phyloP scores from a whole-genome alignment of 1,284 basidiomycete species.

The Singerocomus inundabilis region DNA sequence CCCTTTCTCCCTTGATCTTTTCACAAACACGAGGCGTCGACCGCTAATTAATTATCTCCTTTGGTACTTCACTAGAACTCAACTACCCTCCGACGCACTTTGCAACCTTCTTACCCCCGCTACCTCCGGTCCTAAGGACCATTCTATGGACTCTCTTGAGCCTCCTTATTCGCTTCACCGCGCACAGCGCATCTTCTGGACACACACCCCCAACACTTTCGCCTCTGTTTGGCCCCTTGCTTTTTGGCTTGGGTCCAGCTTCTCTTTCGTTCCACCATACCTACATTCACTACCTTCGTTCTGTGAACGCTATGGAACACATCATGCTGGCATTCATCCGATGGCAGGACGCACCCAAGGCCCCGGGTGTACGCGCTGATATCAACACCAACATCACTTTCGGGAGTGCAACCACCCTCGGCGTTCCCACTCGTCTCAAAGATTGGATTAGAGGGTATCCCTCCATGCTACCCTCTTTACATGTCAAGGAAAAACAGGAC shows the following conservation, averaged over 20 bases:
- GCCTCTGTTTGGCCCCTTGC: slow-evolving; percentile 82
- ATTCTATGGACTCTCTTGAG: slow-evolving; percentile 69
- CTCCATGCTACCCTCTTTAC: slow-evolving; percentile 50
- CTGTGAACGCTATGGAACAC: slow-evolving; percentile 85
- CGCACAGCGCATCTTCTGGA: slow-evolving; percentile 76
- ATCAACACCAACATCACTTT: slow-evolving; percentile 36
- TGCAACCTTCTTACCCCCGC: slow-evolving; percentile 51
- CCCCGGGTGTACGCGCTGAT: slow-evolving; percentile 25
- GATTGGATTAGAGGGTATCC: slow-evolving; percentile 89
- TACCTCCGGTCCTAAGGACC: slow-evolving; percentile 54
- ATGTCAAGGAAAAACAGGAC: slow-evolving; percentile 39
- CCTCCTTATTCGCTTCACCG: slow-evolving; percentile 75
- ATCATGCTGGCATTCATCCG: slow-evolving; percentile 83
- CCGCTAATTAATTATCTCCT: slow-evolving; percentile 23
- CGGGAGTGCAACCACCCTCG: slow-evolving; percentile 53
- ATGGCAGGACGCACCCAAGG: slow-evolving; percentile 61
- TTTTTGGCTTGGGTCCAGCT: slow-evolving; percentile 75
- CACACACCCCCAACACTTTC: slow-evolving; percentile 83
- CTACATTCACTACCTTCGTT: slow-evolving; percentile 78
- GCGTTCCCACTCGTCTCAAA: slow-evolving; percentile 74
- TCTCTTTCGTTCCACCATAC: slow-evolving; percentile 70
- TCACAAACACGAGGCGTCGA: slow-evolving; percentile 23
- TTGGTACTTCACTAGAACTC: slow-evolving; percentile 38
- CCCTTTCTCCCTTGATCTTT: slow-evolving; percentile 19
- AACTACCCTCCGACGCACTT: slow-evolving; percentile 73